These are phyloP conservation scores for Pythium biforme DNA, from an alignment of 352 stramenopile species.

Conservation along the genomic window DNA sequence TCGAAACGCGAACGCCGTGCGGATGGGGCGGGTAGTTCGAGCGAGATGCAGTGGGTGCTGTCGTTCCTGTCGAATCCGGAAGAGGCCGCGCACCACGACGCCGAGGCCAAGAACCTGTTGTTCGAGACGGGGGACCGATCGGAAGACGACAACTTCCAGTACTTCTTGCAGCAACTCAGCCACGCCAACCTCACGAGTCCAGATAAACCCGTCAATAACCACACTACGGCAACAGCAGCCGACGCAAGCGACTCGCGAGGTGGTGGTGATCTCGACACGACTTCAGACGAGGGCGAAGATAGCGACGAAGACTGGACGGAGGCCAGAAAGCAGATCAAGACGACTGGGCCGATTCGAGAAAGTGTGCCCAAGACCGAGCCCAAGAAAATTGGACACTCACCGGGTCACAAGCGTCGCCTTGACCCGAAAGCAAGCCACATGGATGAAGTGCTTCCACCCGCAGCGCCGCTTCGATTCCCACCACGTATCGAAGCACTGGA, in stretches of 20 bases:
- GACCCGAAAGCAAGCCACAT: slow-evolving; percentile 4
- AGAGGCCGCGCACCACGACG: slow-evolving; percentile 41
- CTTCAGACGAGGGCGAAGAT: slow-evolving; percentile 7
- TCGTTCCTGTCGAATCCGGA: slow-evolving; percentile 59
- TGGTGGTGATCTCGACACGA: background rate
- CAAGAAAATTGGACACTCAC: background rate
- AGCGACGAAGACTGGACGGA: slow-evolving; percentile 19
- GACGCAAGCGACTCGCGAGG: background rate
- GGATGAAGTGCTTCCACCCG: slow-evolving; percentile 18
- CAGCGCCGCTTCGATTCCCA: slow-evolving; percentile 19
- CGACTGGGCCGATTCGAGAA: background rate
- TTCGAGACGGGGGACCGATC: slow-evolving; percentile 30
- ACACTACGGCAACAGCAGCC: background rate
- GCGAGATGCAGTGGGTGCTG: slow-evolving; percentile 73
- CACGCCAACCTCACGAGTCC: slow-evolving; percentile 46
- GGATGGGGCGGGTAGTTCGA: background rate
- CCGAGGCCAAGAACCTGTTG: slow-evolving; percentile 55
- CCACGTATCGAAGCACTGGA: background rate
- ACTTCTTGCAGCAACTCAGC: slow-evolving; percentile 57
- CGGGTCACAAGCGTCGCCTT: slow-evolving; percentile 16
- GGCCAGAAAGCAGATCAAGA: slow-evolving; percentile 12
- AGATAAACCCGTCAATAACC: slow-evolving; percentile 6
- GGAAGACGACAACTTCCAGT: slow-evolving; percentile 75
- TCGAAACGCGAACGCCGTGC: background rate
- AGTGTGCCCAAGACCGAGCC: background rate